phyloP scores from a whole-genome alignment of 2,329 filamentous ascomycete genomes.

The Ophiostoma ulmi region DNA sequence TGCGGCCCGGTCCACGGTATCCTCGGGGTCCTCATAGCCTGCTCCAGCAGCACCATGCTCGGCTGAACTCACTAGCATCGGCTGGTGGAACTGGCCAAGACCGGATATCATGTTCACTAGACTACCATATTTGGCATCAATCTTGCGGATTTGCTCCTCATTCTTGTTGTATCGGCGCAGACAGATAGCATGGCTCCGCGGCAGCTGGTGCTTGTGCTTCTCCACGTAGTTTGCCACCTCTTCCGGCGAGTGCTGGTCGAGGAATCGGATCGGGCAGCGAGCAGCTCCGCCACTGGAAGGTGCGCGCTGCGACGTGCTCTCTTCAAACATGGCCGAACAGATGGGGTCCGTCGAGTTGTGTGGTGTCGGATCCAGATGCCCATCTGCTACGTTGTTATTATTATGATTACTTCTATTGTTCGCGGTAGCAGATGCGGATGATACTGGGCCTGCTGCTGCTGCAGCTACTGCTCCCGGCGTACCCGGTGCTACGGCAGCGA shows the following conservation, averaged over 20 bases:
- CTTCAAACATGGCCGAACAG: slow-evolving; percentile 59
- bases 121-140: slow-evolving; percentile 92
- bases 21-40: slow-evolving; percentile 3
- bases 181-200: slow-evolving; percentile 88
- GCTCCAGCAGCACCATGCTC: slow-evolving; percentile 30
- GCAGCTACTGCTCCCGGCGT: slow-evolving; percentile 16
- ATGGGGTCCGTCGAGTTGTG: slow-evolving; percentile 55
- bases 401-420: slow-evolving; percentile 14
- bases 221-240: slow-evolving; percentile 92
- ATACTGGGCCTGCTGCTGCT: too few relatives aligned
- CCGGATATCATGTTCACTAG: slow-evolving; percentile 92
- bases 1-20: slow-evolving; percentile 22
- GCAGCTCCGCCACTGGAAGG: slow-evolving; percentile 44
- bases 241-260: slow-evolving; percentile 88
- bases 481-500: slow-evolving; percentile 28
- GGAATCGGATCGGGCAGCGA: slow-evolving; percentile 83
- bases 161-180: slow-evolving; percentile 85
- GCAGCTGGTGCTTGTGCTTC: slow-evolving; percentile 90
- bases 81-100: slow-evolving; percentile 78
- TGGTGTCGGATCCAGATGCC: slow-evolving; percentile 38
- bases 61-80: slow-evolving; percentile 63
- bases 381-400: slow-evolving; percentile 1
- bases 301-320: slow-evolving; percentile 50
- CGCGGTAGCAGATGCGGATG: neutral
- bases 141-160: slow-evolving; percentile 74